phyloP scores from a whole-genome alignment of 148 eudicot genomes.

The Arctostaphylos glauca region DNA sequence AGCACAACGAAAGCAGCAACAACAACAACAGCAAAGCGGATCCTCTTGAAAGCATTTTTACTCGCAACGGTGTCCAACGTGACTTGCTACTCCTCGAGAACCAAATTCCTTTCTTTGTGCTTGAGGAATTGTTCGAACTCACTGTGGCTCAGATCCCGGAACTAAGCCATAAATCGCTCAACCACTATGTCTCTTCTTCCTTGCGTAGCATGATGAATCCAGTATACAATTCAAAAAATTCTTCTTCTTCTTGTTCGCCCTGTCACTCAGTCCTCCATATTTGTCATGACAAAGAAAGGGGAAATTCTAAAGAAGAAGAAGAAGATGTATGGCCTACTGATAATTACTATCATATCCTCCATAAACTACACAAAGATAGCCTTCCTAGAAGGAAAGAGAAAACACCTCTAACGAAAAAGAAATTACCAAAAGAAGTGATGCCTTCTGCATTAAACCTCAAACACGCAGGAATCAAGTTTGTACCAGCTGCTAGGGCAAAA shows the following conservation, averaged over 20 bases:
- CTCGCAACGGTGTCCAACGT: background rate
- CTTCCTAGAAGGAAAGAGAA: too few relatives aligned
- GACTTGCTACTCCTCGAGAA: conserved; percentile 10
- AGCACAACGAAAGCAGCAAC: too few relatives aligned
- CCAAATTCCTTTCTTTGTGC: conserved; percentile 1
- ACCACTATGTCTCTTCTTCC: background rate
- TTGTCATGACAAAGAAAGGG: too few relatives aligned
- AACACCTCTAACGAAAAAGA: too few relatives aligned
- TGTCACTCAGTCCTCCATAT: too few relatives aligned
- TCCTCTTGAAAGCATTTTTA: background rate
- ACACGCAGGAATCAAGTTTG: background rate
- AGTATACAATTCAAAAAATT: background rate
- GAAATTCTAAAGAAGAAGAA: background rate
- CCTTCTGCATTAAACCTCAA: background rate
- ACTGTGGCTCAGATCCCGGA: background rate
- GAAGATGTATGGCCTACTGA: background rate
- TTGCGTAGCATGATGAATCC: background rate
- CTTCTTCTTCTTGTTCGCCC: too few relatives aligned
- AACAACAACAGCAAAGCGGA: too few relatives aligned
- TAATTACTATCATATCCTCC: background rate
- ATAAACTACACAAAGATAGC: background rate
- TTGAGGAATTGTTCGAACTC: background rate
- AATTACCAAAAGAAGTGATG: too few relatives aligned
- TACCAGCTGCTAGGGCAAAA: background rate
- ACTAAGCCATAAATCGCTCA: background rate